Base-by-base conservation (phyloP, 2,329 filamentous ascomycete species). In the Sporothrix inflata region DNA sequence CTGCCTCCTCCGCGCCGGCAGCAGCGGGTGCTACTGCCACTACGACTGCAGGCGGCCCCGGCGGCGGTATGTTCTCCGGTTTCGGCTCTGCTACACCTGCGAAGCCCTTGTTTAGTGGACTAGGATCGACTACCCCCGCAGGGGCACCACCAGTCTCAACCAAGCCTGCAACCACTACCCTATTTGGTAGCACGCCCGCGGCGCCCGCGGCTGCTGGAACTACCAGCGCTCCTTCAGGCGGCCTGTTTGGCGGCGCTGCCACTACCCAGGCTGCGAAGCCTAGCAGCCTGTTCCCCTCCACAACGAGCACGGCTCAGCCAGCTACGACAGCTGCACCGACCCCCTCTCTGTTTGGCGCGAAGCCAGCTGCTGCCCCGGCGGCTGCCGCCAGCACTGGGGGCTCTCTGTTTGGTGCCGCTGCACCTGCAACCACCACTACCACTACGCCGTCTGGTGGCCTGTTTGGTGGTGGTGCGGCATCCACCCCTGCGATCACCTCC, bases 51-150 rank as follows among this genome's bases (percentile, higher is more conserved):
- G 65, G 21, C 19, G 47, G 65, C 14, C 16, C 38, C 4, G 66
- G 69, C 16, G 70, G 72, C 40, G 40, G 71, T 40, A 40, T 74
- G 24, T 73, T 72, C 45, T 5, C 38, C 14, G 30, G 69, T 21
- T 75, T 76, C 27, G 71, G 77, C 30, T 76, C 80, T 61, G 78
- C 81, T 24, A 85, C 83, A 24, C 83, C 83, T 38, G 82, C 82
- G n/a, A 88, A 87, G 78, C 83, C 85, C 19, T 73, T 82, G 70
- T 84, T 87, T 71, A 75, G 77, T 34, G 75, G 79, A n/a, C 76
- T 87, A 45, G 80, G 82, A 70, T 88, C 86, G 21, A 88, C 86
- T 2, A 88, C 87, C 47, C 86, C 87, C 19, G 86, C 86, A 27
- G 87, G 87, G 47, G 83, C 84, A n/a, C 87, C 87, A 71, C 85